Conservation (phyloP, 345 rosid species). For the Bruguiera parviflora region DNA sequence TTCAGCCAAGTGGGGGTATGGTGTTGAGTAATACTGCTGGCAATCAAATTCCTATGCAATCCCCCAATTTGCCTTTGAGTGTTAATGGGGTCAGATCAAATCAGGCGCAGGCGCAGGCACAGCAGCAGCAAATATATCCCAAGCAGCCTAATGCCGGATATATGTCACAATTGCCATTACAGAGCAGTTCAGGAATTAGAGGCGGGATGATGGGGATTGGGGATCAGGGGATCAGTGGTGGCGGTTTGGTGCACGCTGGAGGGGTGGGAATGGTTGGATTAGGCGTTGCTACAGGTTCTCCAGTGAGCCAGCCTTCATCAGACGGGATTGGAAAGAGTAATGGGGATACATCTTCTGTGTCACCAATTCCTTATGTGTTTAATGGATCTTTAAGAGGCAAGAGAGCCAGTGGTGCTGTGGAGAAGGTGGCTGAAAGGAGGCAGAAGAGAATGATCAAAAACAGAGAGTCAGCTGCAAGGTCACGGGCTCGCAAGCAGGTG, state of each 20-base stretch:
- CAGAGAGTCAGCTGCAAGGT: conserved; percentile 97
- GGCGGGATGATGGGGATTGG: conserved; percentile 53
- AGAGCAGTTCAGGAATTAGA: conserved; percentile 54
- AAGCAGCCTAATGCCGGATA: conserved; percentile 53
- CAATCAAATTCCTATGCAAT: conserved; percentile 43
- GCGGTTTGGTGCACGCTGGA: conserved; percentile 48
- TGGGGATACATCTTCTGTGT: conserved; percentile 70
- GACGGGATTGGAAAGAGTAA: conserved; percentile 75
- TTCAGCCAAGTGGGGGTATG: conserved; percentile 44
- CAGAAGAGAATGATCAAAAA: conserved; percentile 98
- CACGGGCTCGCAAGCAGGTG: conserved; percentile 99
- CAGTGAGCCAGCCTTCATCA: conserved; percentile 69
- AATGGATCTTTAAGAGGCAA: conserved; percentile 72
- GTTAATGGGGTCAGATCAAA: conserved; percentile 52
- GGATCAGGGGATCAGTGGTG: conserved; percentile 46
- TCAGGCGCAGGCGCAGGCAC: conserved; percentile 35
- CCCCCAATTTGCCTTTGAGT: conserved; percentile 59
- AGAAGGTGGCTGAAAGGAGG: conserved; percentile 96
- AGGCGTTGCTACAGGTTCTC: conserved; percentile 51
- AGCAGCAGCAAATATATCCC: conserved; percentile 42
- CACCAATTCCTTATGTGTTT: conserved; percentile 75
- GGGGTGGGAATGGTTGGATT: conserved; percentile 63
- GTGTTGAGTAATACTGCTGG: conserved; percentile 16
- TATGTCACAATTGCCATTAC: conserved; percentile 48
- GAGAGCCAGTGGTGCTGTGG: conserved; percentile 58